These are phyloP conservation scores for Amoeboaphelidium occidentale DNA, from an alignment of 371 early-diverging fungal species.

Conservation along the genomic window DNA sequence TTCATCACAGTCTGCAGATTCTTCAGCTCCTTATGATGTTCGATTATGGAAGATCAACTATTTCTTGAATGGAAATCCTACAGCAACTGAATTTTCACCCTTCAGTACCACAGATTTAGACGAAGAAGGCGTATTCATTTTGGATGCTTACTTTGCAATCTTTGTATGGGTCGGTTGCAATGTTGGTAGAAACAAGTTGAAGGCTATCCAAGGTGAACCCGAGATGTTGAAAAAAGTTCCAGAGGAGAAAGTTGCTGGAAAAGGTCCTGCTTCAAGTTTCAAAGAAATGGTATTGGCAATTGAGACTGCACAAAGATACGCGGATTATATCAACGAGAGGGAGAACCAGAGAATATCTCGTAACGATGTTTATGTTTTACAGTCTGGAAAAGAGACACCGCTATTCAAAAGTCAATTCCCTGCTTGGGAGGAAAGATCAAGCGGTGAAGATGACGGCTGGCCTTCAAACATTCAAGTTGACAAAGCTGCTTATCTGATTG, in stretches of 20 bases:
- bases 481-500: background rate
- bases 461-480: constrained; percentile 2
- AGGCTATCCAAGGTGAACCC: too few relatives aligned
- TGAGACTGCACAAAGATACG: background rate
- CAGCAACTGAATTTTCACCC: constrained; percentile 5
- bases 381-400: background rate
- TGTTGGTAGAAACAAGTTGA: constrained; percentile 4
- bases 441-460: constrained; percentile 12
- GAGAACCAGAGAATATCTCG: background rate
- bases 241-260: constrained; percentile 5
- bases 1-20: background rate
- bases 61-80: background rate
- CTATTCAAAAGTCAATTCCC: background rate
- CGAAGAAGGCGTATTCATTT: constrained; percentile 6
- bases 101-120: constrained; percentile 11
- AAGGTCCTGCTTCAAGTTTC: background rate
- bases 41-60: background rate
- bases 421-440: constrained; percentile 9
- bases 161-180: constrained; percentile 15
- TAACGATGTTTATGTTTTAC: background rate
- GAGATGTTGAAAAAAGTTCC: constrained; percentile 6
- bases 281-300: background rate
- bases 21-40: background rate
- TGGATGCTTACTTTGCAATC: constrained; percentile 14
- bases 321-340: constrained; percentile 5